These are phyloP conservation scores for Gossypium thurberi DNA, from an alignment of 345 rosid genomes.

Conservation along the genomic window DNA sequence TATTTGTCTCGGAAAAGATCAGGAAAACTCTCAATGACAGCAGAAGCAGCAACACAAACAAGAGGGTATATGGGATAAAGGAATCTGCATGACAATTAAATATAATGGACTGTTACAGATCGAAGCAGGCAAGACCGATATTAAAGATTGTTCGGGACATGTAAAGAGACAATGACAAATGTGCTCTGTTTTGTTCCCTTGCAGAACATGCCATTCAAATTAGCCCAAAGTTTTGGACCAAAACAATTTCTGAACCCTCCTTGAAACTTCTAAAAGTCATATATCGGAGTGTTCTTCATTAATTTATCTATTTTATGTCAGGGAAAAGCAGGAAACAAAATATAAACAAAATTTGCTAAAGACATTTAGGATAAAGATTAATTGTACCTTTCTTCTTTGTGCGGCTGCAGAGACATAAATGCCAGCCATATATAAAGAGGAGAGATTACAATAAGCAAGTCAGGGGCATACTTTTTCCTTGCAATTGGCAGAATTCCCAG, in stretches of 20 bases:
- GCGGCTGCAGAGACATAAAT: conserved; percentile 95
- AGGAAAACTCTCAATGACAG: conserved; percentile 94
- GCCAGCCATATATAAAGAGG: conserved; percentile 87
- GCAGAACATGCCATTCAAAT: background rate
- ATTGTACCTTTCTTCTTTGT: conserved; percentile 92
- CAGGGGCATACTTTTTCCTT: conserved; percentile 62
- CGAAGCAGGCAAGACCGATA: background rate
- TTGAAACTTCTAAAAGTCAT: background rate
- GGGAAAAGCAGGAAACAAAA: background rate
- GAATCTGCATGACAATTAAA: conserved; percentile 46
- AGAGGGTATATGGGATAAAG: conserved; percentile 94
- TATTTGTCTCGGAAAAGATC: conserved; percentile 68
- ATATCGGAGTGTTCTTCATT: background rate
- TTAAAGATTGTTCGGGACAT: background rate
- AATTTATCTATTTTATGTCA: background rate
- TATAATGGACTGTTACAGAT: background rate
- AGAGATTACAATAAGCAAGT: conserved; percentile 41
- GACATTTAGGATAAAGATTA: background rate
- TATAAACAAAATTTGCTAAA: background rate
- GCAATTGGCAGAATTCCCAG: conserved; percentile 57
- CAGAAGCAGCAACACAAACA: conserved; percentile 89
- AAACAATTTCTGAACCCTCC: background rate
- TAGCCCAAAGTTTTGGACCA: background rate
- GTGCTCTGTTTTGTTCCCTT: background rate
- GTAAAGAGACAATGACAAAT: background rate